Evolutionary conservation across 768 basidiomycete genomes (phyloP).

Genomic region (Leccinum variicolor): DNA sequence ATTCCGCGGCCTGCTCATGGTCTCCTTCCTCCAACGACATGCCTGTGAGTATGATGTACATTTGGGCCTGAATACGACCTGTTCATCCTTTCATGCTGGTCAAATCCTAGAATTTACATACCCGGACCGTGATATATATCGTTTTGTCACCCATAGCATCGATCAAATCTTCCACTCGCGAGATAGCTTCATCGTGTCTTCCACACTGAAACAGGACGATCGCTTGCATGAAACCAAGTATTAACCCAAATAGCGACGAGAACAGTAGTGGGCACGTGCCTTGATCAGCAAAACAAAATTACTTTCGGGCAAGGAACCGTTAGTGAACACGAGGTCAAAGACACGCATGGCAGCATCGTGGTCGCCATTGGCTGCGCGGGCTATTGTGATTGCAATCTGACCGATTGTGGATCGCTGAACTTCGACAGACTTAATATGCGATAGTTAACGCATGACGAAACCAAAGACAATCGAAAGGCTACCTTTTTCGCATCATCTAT

Average conservation of each 20-base stretch:
- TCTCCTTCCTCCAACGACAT: neutral
- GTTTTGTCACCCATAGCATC: neutral
- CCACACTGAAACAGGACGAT: constrained; percentile 7
- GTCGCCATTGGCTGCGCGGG: neutral
- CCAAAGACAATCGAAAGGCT: fast-evolving
- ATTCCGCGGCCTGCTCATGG: neutral
- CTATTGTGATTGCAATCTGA: constrained; percentile 8
- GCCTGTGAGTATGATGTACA: neutral
- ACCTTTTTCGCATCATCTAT: constrained; percentile 7
- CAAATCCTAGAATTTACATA: neutral
- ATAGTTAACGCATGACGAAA: neutral
- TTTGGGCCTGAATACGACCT: constrained; percentile 1
- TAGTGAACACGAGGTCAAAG: constrained; percentile 11
- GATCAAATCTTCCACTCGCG: constrained; percentile 2
- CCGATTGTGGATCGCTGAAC: constrained; percentile 4
- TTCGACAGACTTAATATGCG: constrained; percentile 1
- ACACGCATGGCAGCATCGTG: neutral
- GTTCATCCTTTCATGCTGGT: neutral
- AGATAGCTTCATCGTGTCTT: neutral
- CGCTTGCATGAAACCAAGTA: neutral
- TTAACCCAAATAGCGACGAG: neutral
- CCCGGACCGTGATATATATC: neutral
- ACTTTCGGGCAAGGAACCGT: neutral
- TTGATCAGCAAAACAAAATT: constrained; percentile 11
- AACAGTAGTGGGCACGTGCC: neutral